Base-by-base conservation (phyloP, 208 protist species). In the Wallacemonas collosoma region DNA sequence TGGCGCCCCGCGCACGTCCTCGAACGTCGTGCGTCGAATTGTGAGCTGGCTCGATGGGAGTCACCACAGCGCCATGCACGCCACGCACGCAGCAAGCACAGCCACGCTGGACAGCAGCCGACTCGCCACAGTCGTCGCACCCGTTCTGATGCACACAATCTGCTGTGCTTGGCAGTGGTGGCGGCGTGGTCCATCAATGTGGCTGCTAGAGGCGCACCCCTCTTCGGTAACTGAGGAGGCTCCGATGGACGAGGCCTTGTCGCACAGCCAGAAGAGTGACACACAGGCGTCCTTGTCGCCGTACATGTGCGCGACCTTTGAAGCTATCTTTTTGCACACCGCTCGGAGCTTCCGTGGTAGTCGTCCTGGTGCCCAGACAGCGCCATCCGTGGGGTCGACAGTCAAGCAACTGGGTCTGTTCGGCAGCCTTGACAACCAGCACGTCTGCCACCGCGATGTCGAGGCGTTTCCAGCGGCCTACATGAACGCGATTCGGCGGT, bases 21-120 rank as follows among this genome's bases (percentile, higher is more conserved):
- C 65, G 39, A 88, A 80, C 64, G 80, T 79, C 41, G 50, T 64
- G 8, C 74, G 82, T 41, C 82, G 82, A 44, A 67, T 86, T 17
- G 48, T 60, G 26, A 72, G 65, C 38, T 86, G 81, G 81, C 67
- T 86, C 38, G 68, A 63, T 44, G 71, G 73, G 4, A 61, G 68
- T 54, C 17, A 6, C 17, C 14, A 39, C 56, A 41, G 47, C 7
- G 48, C 68, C 56, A 54, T 38, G 3, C 62, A 69, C 15, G 48
- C 51, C 4, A 39, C n/a, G 41, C 38, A 4, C 41, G 26, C 26
- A 26, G 26, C 26, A 26, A 26, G 26, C 26, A 26, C 26, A 26
- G 26, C 26, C 26, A 26, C 26, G 26, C 45, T 12, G 45, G 45
- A 50, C 8, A 50, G 45, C 45, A 50, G 45, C 7, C 38, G 60